These are phyloP conservation scores for Termitomyces sp. DNA, from an alignment of 768 basidiomycete genomes.

Conservation along the genomic window DNA sequence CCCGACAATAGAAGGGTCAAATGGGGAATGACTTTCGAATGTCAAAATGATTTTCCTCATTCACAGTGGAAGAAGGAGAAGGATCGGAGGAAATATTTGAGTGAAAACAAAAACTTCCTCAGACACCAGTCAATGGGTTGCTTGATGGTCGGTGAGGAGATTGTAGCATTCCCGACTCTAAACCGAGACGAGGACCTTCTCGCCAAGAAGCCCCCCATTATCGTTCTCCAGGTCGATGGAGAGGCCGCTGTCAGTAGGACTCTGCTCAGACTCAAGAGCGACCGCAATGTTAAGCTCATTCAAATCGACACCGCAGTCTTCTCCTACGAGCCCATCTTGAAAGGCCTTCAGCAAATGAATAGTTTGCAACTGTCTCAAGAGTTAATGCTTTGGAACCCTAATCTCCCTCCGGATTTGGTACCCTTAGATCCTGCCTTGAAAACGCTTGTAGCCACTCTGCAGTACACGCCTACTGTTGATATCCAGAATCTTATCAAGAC, in stretches of 20 bases:
- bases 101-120: not conserved
- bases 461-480: not conserved
- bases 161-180: not conserved
- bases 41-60: not conserved
- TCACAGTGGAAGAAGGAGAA: not conserved
- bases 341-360: not conserved
- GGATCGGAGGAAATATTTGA: not conserved
- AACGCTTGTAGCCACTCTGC: not conserved
- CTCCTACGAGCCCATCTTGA: not conserved
- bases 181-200: not conserved
- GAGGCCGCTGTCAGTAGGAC: not conserved
- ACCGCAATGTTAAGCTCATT: not conserved
- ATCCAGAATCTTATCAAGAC: not conserved
- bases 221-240: not conserved
- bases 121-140: conserved; percentile 1
- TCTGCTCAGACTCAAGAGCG: not conserved
- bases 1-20: not conserved
- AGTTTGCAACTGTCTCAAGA: not conserved
- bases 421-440: not conserved
- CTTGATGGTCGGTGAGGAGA: not conserved
- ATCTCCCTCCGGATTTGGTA: not conserved
- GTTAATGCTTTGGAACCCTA: not conserved
- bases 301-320: not conserved
- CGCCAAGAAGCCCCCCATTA: not conserved
- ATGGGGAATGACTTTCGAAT: not conserved